phyloP scores from a whole-genome alignment of 768 basidiomycete species.

The Daedaleopsis sinensis region DNA sequence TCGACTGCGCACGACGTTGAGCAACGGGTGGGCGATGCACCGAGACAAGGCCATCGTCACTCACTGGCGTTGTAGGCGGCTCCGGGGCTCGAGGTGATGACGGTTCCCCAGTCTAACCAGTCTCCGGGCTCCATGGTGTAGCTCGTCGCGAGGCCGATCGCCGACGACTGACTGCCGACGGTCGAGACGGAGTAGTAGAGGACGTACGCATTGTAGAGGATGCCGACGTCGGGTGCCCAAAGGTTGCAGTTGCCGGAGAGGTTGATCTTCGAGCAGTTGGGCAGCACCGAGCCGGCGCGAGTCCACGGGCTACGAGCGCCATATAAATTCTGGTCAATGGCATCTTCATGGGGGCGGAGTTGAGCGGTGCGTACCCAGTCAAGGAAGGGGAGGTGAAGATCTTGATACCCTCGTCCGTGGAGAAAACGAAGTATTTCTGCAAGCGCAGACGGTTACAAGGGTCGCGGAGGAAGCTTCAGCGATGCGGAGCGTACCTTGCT shows the following conservation, averaged over 20 bases:
- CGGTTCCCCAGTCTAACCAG: background rate
- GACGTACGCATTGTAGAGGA: slow-evolving; percentile 1
- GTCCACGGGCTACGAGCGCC: background rate
- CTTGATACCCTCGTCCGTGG: background rate
- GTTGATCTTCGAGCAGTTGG: background rate
- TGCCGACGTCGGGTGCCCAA: slow-evolving; percentile 1
- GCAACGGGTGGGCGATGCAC: no score
- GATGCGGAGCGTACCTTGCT: background rate
- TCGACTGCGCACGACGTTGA: background rate
- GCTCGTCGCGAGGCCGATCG: slow-evolving; percentile 3
- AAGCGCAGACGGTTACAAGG: no score
- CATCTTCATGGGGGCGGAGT: background rate
- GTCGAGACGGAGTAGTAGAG: slow-evolving; percentile 6
- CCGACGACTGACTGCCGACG: slow-evolving; percentile 2
- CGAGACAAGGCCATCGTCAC: background rate
- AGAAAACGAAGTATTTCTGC: slow-evolving; percentile 7
- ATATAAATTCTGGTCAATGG: background rate
- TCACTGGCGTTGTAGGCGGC: slow-evolving; percentile 1
- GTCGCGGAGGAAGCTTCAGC: no score
- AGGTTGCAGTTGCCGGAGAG: background rate
- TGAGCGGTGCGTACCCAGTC: background rate
- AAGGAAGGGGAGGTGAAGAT: slow-evolving; percentile 3
- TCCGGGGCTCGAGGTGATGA: background rate
- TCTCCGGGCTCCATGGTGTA: background rate
- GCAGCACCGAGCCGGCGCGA: background rate